Conservation (phyloP, 257 asterid genomes). For the Ballota nigra region DNA sequence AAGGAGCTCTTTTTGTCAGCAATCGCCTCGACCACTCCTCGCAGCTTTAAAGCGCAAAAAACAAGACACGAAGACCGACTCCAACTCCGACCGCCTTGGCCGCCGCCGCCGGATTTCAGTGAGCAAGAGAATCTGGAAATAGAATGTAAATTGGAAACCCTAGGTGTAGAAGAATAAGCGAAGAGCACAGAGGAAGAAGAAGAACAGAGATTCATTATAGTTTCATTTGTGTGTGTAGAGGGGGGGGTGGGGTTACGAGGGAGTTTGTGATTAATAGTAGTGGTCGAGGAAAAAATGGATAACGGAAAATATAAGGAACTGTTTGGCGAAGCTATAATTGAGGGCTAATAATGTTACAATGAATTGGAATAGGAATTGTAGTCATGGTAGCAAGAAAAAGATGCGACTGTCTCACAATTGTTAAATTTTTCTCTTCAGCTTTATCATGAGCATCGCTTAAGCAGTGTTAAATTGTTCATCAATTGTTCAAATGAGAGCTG, state of each 20-base stretch:
- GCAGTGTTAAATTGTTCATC: not conserved
- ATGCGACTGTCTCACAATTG: no score
- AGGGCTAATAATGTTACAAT: no score
- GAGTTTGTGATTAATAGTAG: not conserved
- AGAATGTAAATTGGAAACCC: conserved; percentile 34
- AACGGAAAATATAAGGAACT: not conserved
- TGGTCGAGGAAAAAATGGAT: not conserved
- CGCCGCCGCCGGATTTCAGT: conserved; percentile 20
- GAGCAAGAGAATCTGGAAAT: conserved; percentile 27
- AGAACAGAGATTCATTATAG: conserved; percentile 50
- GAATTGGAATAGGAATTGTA: not conserved
- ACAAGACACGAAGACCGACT: conserved; percentile 25
- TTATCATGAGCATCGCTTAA: not conserved
- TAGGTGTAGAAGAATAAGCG: conserved; percentile 32
- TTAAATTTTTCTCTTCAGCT: not conserved
- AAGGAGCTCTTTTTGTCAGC: conserved; percentile 39
- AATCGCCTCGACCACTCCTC: conserved; percentile 41
- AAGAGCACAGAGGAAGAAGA: conserved; percentile 34
- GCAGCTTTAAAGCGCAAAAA: conserved; percentile 38
- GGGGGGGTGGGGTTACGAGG: not conserved
- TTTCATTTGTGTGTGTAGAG: conserved; percentile 23
- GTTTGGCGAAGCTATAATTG: not conserved
- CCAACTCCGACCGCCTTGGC: conserved; percentile 19
- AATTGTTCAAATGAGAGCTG: not conserved
- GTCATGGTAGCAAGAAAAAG: not conserved